Base-by-base conservation (phyloP, 2,329 filamentous ascomycete species). In the Epichloe sibirici region DNA sequence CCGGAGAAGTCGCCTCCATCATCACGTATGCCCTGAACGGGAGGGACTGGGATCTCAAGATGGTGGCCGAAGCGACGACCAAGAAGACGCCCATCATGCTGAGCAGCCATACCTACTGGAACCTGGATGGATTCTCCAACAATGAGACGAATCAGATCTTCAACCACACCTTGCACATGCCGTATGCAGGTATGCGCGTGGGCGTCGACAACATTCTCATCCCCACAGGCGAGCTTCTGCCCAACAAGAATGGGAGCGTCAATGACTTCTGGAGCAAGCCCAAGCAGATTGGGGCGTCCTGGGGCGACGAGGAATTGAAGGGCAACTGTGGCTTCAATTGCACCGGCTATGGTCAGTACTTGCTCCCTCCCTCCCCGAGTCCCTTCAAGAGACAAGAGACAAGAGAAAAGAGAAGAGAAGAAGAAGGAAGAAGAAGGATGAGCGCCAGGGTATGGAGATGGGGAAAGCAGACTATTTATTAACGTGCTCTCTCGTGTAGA, bases 11-110 rank as follows among this genome's bases (percentile, higher is more conserved):
- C 5, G 69, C 86, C 48, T 82, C 82, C 54, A 81, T 86, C 65
- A 75, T 89, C 56, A 89, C 85, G 4, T 91, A 90, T 68, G 83
- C 82, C 0, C 66, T 90, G 49, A 74, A 73, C 4, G 78, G 81
- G 31, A 73, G 76, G 64, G 78, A 80, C 47, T 90, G 86, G 85
- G 76, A 86, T 62, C 74, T 89, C 60, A 83, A 80, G 68, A 88
- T 90, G 74, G 71, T 82, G 13, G 86, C 86, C 42, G 66, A 85
- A 52, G 73, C 86, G 3, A 82, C 83, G 8, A 87, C 83, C 34
- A 81, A 86, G 70, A 84, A 82, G 70, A 90, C 87, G 5, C 87
- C 87, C 48, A 88, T 91, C 66, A 90, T 91, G 86, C 75, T 91
- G 53, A 86, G 78, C 63, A 77, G 72, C 58, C 74, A 87, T 72